A percentile compares a stretch with the other conserved stretches of the same genome.
phyloP scores from a whole-genome alignment of 2,329 filamentous ascomycete species.

The Penicillium concentricum region DNA sequence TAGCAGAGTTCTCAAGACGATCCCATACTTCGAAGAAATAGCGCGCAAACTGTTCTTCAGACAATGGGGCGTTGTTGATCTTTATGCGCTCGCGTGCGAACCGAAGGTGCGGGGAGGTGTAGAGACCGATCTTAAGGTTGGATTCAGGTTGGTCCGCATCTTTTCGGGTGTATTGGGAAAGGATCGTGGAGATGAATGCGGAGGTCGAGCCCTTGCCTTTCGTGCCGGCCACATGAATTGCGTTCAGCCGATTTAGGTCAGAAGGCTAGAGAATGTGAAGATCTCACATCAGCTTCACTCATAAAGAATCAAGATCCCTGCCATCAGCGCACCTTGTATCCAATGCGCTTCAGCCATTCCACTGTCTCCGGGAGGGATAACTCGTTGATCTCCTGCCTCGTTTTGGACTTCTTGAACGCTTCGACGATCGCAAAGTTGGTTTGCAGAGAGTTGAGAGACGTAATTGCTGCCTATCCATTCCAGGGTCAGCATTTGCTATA shows the following conservation, averaged over 20 bases:
- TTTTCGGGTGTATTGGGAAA: slow-evolving; percentile 59
- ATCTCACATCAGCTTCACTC: background rate
- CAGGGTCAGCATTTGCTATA: slow-evolving; percentile 12
- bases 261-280: slow-evolving; percentile 49
- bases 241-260: slow-evolving; percentile 59
- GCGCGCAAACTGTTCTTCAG: slow-evolving; percentile 65
- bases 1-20: slow-evolving; percentile 55
- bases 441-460: slow-evolving; percentile 72
- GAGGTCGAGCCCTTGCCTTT: slow-evolving; percentile 93
- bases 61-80: slow-evolving; percentile 70
- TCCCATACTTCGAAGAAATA: slow-evolving; percentile 90
- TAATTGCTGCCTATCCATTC: slow-evolving; percentile 62
- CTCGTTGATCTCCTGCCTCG: slow-evolving; percentile 70
- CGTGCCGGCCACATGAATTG: slow-evolving; percentile 85
- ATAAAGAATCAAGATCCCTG: background rate
- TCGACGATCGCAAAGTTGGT: slow-evolving; percentile 78
- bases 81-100: slow-evolving; percentile 82
- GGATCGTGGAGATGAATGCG: slow-evolving; percentile 76
- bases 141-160: slow-evolving; percentile 27
- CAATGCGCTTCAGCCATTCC: slow-evolving; percentile 71
- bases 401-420: slow-evolving; percentile 64
- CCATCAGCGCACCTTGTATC: slow-evolving; percentile 62
- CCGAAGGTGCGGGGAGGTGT: slow-evolving; percentile 81
- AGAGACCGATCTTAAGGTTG: slow-evolving; percentile 67
- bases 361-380: slow-evolving; percentile 78